phyloP scores from a whole-genome alignment of 768 basidiomycete species.

The Hygrophoropsis aurantiaca region DNA sequence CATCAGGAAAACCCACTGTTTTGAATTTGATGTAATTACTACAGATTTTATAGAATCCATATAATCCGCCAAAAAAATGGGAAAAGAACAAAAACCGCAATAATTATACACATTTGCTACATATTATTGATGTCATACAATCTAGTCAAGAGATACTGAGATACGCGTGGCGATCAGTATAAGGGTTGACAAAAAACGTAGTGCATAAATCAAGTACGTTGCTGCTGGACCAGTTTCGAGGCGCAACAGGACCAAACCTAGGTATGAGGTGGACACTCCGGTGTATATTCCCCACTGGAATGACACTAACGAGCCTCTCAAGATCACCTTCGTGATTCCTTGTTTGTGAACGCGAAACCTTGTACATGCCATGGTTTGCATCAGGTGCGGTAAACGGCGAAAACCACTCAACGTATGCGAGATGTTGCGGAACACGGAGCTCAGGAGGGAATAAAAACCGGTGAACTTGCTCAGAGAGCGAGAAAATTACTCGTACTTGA shows the following conservation, averaged over 20 bases:
- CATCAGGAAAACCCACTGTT: neutral
- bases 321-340: too few species aligned
- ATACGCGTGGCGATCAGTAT: conserved; percentile 28
- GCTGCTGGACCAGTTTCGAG: conserved; percentile 28
- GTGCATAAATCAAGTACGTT: conserved; percentile 29
- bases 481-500: conserved; percentile 3
- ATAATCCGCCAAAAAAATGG: too few species aligned
- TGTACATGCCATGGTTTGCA: conserved; percentile 21
- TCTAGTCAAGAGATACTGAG: too few species aligned
- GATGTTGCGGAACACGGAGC: conserved; percentile 16
- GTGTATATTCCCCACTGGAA: conserved; percentile 24
- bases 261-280: conserved; percentile 33
- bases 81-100: too few species aligned
- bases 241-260: conserved; percentile 25
- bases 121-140: too few species aligned
- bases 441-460: conserved; percentile 13
- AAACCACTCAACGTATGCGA: conserved; percentile 11
- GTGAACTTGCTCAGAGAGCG: conserved; percentile 5
- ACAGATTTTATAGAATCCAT: too few species aligned
- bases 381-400: conserved; percentile 23
- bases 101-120: too few species aligned
- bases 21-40: too few species aligned
- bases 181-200: conserved; percentile 31
- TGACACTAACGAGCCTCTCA: conserved; percentile 13
- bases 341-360: too few species aligned